phyloP scores from a whole-genome alignment of 1,284 basidiomycete genomes.

The Austroboletus niveus region DNA sequence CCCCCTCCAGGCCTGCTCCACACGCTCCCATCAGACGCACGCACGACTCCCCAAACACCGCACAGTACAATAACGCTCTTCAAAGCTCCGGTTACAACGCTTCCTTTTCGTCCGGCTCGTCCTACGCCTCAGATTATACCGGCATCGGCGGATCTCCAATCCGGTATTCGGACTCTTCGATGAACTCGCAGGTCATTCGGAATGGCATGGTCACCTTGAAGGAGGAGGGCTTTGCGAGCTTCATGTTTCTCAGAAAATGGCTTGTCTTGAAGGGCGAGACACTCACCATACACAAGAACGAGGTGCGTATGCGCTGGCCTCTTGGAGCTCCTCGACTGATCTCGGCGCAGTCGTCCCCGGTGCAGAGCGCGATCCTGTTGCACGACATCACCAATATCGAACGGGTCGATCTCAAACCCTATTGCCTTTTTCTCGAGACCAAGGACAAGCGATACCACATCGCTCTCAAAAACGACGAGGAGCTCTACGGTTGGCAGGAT shows the following conservation, averaged over 20 bases:
- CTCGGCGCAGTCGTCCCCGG: conserved; percentile 51
- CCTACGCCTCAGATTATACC: conserved; percentile 59
- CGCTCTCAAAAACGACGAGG: conserved; percentile 89
- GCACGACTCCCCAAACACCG: conserved; percentile 37
- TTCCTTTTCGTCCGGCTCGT: conserved; percentile 58
- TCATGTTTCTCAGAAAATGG: conserved; percentile 93
- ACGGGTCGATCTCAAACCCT: conserved; percentile 90
- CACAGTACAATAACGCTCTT: conserved; percentile 41
- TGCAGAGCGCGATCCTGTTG: conserved; percentile 68
- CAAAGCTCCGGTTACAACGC: conserved; percentile 54
- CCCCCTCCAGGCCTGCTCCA: conserved; percentile 63
- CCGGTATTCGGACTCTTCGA: conserved; percentile 46
- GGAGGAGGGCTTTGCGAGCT: conserved; percentile 88
- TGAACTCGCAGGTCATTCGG: conserved; percentile 51
- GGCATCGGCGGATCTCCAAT: conserved; percentile 78
- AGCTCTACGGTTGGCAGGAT: conserved; percentile 96
- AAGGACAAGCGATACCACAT: conserved; percentile 79
- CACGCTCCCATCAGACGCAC: conserved; percentile 56
- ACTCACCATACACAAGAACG: conserved; percentile 87
- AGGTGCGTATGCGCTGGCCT: conserved; percentile 53
- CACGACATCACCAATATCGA: conserved; percentile 86
- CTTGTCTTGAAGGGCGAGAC: conserved; percentile 82
- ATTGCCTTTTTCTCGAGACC: conserved; percentile 84
- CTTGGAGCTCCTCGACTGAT: conserved; percentile 5
- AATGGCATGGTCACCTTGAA: conserved; percentile 78